Percentiles rank a stretch among this genome's conserved stretches.
Conservation (phyloP, 2,329 filamentous ascomycete genomes). For the Paecilomyces sp. region DNA sequence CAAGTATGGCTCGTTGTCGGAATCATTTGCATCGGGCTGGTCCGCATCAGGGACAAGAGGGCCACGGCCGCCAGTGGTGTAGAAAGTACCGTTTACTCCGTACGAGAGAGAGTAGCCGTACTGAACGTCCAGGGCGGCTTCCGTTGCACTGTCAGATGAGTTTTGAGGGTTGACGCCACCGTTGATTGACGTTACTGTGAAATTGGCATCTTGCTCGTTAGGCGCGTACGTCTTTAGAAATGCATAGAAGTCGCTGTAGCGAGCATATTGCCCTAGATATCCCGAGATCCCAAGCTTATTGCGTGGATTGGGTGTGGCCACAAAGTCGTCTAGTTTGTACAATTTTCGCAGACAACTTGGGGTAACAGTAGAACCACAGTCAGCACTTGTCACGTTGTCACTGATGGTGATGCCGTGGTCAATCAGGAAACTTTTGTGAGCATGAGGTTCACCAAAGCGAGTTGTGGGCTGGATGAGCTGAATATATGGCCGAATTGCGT, state of each 20-base stretch:
- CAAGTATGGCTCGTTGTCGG: constrained; percentile 61
- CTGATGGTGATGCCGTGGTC: constrained; percentile 8
- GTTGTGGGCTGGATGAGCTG: constrained; percentile 61
- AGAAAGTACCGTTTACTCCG: constrained; percentile 50
- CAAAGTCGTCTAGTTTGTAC: constrained; percentile 42
- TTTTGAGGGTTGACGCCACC: constrained; percentile 46
- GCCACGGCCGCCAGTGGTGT: constrained; percentile 52
- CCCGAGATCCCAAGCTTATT: constrained; percentile 41
- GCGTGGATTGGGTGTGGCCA: constrained; percentile 22
- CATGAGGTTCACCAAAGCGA: constrained; percentile 47
- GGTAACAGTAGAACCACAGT: constrained; percentile 37
- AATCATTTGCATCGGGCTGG: constrained; percentile 30
- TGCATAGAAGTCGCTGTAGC: constrained; percentile 47
- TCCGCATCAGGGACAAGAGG: constrained; percentile 44
- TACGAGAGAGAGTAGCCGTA: constrained; percentile 51
- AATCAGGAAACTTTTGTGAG: constrained; percentile 33
- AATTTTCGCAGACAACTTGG: constrained; percentile 44
- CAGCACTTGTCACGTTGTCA: constrained; percentile 15
- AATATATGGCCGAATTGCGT: constrained; percentile 46
- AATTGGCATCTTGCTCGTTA: constrained; percentile 44
- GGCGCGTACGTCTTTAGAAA: constrained; percentile 53
- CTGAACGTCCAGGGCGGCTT: constrained; percentile 60
- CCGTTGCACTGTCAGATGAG: constrained; percentile 37
- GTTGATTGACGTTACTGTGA: constrained; percentile 52
- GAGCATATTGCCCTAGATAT: constrained; percentile 46